phyloP scores from a whole-genome alignment of 1,139 yeast species.

The Kluyveromyces marxianus region DNA sequence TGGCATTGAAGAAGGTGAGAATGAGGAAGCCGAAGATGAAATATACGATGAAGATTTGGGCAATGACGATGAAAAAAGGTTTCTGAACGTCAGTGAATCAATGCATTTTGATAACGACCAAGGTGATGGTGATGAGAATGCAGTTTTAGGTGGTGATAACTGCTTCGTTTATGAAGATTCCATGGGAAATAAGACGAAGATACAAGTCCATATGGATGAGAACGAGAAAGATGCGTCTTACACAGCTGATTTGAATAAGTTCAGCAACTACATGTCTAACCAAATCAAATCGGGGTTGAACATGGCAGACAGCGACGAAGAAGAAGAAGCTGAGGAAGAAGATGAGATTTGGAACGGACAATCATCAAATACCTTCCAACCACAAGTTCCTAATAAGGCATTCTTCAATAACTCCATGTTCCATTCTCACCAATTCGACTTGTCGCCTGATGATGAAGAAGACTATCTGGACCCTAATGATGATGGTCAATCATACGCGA shows the following conservation, averaged over 20 bases:
- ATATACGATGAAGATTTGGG: slow-evolving; percentile 21
- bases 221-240: slow-evolving; percentile 16
- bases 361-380: slow-evolving; percentile 10
- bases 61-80: slow-evolving; percentile 29
- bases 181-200: slow-evolving; percentile 4
- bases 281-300: slow-evolving; percentile 60
- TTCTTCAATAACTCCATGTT: slow-evolving; percentile 7
- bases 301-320: slow-evolving; percentile 41
- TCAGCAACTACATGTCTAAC: slow-evolving; percentile 77
- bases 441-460: slow-evolving; percentile 38
- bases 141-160: slow-evolving; percentile 2
- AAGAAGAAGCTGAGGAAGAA: slow-evolving; percentile 17
- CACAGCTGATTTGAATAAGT: slow-evolving; percentile 32
- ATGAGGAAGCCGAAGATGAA: slow-evolving; percentile 15
- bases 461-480: slow-evolving; percentile 77
- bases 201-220: slow-evolving; percentile 4
- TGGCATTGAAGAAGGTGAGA: slow-evolving; percentile 13
- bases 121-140: slow-evolving; percentile 23
- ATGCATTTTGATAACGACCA: slow-evolving; percentile 35
- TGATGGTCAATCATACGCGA: slow-evolving; percentile 69
- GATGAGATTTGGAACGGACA: slow-evolving; percentile 12
- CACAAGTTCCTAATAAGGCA: slow-evolving; percentile 3
- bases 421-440: slow-evolving; percentile 24
- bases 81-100: slow-evolving; percentile 18
- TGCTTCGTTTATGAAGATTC: slow-evolving; percentile 4